Percentiles rank a stretch among this genome's conserved stretches.
phyloP scores from a whole-genome alignment of 441 rosid species.

The Pelargonium australe region DNA sequence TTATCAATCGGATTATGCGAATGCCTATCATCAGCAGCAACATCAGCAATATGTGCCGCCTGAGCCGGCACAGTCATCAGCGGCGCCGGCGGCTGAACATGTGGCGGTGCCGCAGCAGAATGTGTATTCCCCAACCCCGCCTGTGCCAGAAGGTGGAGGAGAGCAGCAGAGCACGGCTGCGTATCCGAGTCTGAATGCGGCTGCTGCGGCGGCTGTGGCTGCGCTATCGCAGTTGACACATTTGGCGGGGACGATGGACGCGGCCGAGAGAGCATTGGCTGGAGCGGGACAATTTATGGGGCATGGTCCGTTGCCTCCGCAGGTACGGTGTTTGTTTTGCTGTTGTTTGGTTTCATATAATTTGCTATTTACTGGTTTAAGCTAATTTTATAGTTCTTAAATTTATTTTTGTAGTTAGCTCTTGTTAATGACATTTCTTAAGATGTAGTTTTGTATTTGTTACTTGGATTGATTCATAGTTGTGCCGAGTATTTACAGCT shows the following conservation, averaged over 20 bases:
- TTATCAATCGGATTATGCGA: constrained; percentile 10
- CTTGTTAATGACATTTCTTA: too few species aligned
- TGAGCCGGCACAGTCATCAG: not conserved
- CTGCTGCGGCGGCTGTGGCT: constrained; percentile 27
- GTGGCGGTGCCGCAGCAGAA: constrained; percentile 5
- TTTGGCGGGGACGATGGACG: constrained; percentile 25
- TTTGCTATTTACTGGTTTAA: not conserved
- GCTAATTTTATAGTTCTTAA: not conserved
- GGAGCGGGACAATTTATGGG: constrained; percentile 10
- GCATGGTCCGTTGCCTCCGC: constrained; percentile 13
- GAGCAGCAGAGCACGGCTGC: constrained; percentile 14
- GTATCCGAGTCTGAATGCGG: constrained; percentile 21
- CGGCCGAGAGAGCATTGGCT: constrained; percentile 27
- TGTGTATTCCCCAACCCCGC: not conserved
- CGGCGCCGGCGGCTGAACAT: not conserved
- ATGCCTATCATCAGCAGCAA: constrained; percentile 9
- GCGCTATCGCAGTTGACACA: constrained; percentile 30
- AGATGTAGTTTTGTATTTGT: too few species aligned
- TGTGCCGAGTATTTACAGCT: too few species aligned
- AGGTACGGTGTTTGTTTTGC: constrained; percentile 19
- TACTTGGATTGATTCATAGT: too few species aligned
- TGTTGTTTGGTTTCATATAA: not conserved
- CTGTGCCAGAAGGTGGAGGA: not conserved
- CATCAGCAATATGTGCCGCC: constrained; percentile 10
- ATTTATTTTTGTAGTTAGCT: too few species aligned